phyloP scores from a whole-genome alignment of 148 eudicot species.

The Fallopia convolvulus region DNA sequence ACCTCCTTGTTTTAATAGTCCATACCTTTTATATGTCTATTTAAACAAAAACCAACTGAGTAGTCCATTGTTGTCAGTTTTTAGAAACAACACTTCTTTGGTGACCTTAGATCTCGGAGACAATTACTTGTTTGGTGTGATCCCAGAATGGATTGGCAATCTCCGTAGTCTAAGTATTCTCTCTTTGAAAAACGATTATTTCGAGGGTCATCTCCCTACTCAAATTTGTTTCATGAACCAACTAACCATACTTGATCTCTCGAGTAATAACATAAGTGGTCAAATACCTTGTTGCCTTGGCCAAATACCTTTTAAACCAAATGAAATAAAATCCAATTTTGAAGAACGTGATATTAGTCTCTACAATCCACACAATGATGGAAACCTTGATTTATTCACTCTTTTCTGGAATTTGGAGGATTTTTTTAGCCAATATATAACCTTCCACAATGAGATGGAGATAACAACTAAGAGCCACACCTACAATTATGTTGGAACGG shows the following conservation, averaged over 20 bases:
- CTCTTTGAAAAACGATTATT: too few species aligned
- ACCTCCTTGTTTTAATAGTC: not conserved
- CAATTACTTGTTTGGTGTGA: too few species aligned
- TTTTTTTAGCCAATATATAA: too few species aligned
- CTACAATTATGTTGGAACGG: not conserved
- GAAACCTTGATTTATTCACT: accelerated
- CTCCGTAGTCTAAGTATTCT: not conserved
- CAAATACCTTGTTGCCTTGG: not conserved
- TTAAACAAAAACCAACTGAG: too few species aligned
- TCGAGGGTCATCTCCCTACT: not conserved
- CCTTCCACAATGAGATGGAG: not conserved
- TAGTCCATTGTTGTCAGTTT: too few species aligned
- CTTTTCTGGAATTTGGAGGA: too few species aligned
- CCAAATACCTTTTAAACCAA: not conserved
- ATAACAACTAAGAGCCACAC: not conserved
- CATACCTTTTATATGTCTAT: not conserved
- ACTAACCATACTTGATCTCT: not conserved
- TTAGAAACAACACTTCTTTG: too few species aligned
- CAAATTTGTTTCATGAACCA: not conserved
- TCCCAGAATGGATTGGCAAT: not conserved
- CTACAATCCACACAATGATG: not conserved
- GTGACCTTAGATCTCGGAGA: too few species aligned
- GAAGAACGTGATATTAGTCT: not conserved
- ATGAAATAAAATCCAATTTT: not conserved
- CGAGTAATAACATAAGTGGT: not conserved